Evolutionary conservation across 2,329 filamentous ascomycete species (phyloP).

Genomic region (Zasmidium cellare): DNA sequence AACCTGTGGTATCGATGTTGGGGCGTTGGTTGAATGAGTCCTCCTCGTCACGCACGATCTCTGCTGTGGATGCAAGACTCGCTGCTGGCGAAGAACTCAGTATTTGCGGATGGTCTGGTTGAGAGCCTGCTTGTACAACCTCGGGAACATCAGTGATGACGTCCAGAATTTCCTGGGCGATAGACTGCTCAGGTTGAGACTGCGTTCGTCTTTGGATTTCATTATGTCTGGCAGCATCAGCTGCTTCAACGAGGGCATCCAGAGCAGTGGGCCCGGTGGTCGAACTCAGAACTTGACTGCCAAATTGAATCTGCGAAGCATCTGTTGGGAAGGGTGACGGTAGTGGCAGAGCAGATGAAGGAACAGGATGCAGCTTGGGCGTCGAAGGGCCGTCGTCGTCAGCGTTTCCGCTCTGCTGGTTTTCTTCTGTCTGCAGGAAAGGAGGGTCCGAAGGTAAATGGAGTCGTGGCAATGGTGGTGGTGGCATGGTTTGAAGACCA

Average conservation of each 20-base stretch:
- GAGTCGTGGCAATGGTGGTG: constrained; percentile 28
- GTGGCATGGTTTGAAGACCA: constrained; percentile 18
- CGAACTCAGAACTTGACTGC: background rate
- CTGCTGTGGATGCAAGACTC: background rate
- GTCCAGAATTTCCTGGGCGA: background rate
- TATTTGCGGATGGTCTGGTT: no score
- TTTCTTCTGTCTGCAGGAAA: background rate
- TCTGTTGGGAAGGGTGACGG: constrained; percentile 36
- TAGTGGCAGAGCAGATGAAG: constrained; percentile 31
- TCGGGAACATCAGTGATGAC: no score
- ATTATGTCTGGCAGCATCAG: background rate
- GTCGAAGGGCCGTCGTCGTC: constrained; percentile 26
- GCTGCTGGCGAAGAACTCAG: background rate
- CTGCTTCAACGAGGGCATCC: background rate
- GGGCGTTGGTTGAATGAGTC: background rate
- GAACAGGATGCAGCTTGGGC: constrained; percentile 32
- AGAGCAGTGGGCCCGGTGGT: background rate
- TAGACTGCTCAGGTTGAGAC: background rate
- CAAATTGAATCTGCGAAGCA: constrained; percentile 6
- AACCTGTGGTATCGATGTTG: background rate
- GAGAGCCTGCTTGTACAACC: no score
- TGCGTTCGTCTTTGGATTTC: background rate
- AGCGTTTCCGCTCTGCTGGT: background rate
- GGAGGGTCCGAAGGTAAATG: constrained; percentile 16
- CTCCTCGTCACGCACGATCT: background rate